Evolutionary conservation across 495 filamentous ascomycete genomes (phyloP).

Genomic region (Penicillium angulare): DNA sequence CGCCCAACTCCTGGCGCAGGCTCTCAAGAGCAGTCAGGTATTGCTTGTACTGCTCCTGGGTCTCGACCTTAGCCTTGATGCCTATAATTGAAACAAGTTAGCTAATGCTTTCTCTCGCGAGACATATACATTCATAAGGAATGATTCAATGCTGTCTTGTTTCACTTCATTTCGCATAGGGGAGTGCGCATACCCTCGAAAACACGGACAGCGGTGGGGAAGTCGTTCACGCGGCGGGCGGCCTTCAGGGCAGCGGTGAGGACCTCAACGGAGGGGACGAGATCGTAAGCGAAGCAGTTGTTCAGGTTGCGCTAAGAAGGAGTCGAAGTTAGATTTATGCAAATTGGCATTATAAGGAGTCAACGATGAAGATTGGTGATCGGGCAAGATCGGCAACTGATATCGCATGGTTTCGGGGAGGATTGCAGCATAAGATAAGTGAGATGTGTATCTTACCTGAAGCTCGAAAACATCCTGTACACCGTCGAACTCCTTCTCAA

Average conservation of each 20-base stretch:
- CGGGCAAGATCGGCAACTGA: slow-evolving; percentile 7
- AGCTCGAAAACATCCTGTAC: slow-evolving; percentile 99
- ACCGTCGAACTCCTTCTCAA: slow-evolving; percentile 97
- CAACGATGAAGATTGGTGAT: not conserved
- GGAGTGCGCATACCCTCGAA: slow-evolving; percentile 77
- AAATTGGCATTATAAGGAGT: not conserved
- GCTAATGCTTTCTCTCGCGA: slow-evolving; percentile 12
- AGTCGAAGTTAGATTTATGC: not conserved
- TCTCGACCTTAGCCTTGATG: slow-evolving; percentile 99
- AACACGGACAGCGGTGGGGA: slow-evolving; percentile 93
- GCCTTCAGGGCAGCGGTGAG: slow-evolving; percentile 87
- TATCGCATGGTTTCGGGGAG: slow-evolving; percentile 6
- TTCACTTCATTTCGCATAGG: not conserved
- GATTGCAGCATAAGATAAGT: slow-evolving; percentile 3
- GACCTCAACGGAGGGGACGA: slow-evolving; percentile 92
- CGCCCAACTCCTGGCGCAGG: slow-evolving; percentile 89
- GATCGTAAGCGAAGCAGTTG: slow-evolving; percentile 99
- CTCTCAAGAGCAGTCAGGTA: slow-evolving; percentile 92
- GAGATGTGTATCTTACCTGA: slow-evolving; percentile 73
- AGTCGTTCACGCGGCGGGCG: slow-evolving; percentile 96
- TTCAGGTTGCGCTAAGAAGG: slow-evolving; percentile 86
- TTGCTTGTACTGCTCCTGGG: slow-evolving; percentile 94
- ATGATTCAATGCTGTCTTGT: not conserved
- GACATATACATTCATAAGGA: not conserved
- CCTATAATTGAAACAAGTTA: slow-evolving; percentile 54